Evolutionary conservation across 225 moss, liverwort and hornwort species (phyloP), one percentile per base, ranked within the genome.

Genomic region (Physcomitrellopsis africana): DNA sequence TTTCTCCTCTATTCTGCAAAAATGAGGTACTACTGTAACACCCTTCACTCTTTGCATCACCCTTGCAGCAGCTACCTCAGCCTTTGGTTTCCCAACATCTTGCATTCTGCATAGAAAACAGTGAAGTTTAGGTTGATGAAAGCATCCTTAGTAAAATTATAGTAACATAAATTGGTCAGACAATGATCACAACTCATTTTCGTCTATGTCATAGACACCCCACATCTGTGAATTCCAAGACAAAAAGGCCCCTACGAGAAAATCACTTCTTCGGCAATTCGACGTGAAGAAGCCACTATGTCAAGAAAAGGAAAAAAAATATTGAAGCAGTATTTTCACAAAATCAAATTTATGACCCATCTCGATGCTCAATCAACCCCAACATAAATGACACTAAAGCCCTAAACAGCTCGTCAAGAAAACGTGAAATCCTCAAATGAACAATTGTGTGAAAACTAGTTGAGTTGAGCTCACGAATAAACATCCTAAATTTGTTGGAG

Each of bases 1-100:
- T 73, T 95, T 99, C 64, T 99, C 95, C 84, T 99, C 99, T 80
- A 99, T 99, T 80, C 93, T 92, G 81, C 95, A 99, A 73, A 93
- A 95, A 73, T 99, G 99, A 69, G 99, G 95, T 41, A 95, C 82
- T 68, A 99, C 99, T 46, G 82, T 91, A 63, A 99, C 99, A 81
- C 93, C 99, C 84, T 86, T 89, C 23, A 99, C 90, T 65, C 95
- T 87, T 80, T 91, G 89, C 99, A 99, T 99, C 69, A 99, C 86
- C 81, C 90, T 93, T 88, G 90, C 87, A 18, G 95, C 99, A 77
- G 99, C 99, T 64, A 99, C 86, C 79, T 86, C 90, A 29, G 99
- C 95, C 73, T 99, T 99, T 1, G 99, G 86, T 76, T 99, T 93
- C 44, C 99, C 99, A 53, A 99, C 92, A 86, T 99, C 99, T 81